Evolutionary conservation across 768 basidiomycete genomes (phyloP).

Genomic region (Leccinum broughii): DNA sequence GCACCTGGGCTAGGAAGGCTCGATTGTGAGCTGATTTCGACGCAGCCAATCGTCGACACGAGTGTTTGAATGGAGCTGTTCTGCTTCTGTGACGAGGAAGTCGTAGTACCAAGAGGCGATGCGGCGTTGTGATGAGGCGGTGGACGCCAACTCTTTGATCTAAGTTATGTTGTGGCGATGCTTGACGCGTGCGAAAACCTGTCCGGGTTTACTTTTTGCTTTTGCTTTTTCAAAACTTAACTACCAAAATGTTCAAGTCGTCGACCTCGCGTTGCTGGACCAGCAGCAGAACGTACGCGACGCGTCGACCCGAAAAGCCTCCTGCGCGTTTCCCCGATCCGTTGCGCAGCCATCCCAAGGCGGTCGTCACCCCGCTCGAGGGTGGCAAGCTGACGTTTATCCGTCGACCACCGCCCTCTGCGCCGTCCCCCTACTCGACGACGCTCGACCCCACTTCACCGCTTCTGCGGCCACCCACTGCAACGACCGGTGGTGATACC

Average conservation of each 20-base stretch:
- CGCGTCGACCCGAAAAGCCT: conserved; percentile 39
- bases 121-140: conserved; percentile 5
- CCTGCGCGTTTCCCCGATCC: conserved; percentile 62
- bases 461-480: conserved; percentile 51
- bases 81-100: conserved; percentile 6
- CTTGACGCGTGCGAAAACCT: not conserved
- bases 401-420: conserved; percentile 80
- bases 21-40: conserved; percentile 2
- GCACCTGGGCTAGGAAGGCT: not conserved
- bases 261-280: not conserved
- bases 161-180: not conserved
- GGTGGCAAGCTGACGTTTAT: conserved; percentile 72
- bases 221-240: too few species aligned
- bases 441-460: conserved; percentile 72
- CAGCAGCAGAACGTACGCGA: conserved; percentile 41
- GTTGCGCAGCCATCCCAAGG: conserved; percentile 51
- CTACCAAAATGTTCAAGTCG: conserved; percentile 21
- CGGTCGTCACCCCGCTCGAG: conserved; percentile 48
- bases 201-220: not conserved
- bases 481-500: not conserved
- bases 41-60: not conserved
- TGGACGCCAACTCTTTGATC: not conserved
- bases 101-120: not conserved
- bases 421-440: conserved; percentile 71
- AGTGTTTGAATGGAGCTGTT: conserved; percentile 1